Conservation (phyloP, 495 filamentous ascomycete genomes). For the Terfezia claveryi region DNA sequence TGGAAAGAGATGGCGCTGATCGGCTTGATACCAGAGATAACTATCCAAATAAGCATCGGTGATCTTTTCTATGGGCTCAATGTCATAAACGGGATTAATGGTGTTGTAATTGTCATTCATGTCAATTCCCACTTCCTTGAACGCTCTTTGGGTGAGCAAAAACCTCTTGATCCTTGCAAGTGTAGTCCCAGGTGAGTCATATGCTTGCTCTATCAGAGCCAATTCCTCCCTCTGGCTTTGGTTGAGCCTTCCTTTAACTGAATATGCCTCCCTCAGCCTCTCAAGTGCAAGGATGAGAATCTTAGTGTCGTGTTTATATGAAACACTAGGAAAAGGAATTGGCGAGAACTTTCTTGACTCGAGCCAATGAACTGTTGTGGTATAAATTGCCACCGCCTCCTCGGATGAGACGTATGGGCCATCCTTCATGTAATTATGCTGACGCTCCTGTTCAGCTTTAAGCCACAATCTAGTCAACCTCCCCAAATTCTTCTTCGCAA, state of each 20-base stretch:
- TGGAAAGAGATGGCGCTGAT: constrained; percentile 93
- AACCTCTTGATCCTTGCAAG: constrained; percentile 95
- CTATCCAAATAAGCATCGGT: constrained; percentile 98
- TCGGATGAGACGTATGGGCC: constrained; percentile 96
- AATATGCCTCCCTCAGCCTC: constrained; percentile 85
- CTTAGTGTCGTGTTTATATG: constrained; percentile 99
- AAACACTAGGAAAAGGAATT: constrained; percentile 96
- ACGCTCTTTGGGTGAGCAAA: constrained; percentile 85
- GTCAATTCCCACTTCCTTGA: constrained; percentile 98
- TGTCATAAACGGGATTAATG: constrained; percentile 97
- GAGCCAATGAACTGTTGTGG: constrained; percentile 96
- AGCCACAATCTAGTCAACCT: constrained; percentile 89
- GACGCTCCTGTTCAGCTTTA: constrained; percentile 93
- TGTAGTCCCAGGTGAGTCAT: constrained; percentile 92
- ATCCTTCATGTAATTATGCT: constrained; percentile 99
- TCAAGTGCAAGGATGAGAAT: constrained; percentile 94
- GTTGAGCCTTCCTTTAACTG: constrained; percentile 89
- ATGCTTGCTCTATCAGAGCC: constrained; percentile 93
- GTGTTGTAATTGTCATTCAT: constrained; percentile 99
- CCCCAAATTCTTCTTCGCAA: constrained; percentile 97
- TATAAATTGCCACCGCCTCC: constrained; percentile 96
- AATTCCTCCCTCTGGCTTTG: constrained; percentile 96
- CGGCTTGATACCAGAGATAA: constrained; percentile 98
- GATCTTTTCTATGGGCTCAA: constrained; percentile 99
- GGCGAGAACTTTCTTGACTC: constrained; percentile 96